Evolutionary conservation across 169 alveolate genomes (phyloP).

Genomic region (Plasmodium ovale): DNA sequence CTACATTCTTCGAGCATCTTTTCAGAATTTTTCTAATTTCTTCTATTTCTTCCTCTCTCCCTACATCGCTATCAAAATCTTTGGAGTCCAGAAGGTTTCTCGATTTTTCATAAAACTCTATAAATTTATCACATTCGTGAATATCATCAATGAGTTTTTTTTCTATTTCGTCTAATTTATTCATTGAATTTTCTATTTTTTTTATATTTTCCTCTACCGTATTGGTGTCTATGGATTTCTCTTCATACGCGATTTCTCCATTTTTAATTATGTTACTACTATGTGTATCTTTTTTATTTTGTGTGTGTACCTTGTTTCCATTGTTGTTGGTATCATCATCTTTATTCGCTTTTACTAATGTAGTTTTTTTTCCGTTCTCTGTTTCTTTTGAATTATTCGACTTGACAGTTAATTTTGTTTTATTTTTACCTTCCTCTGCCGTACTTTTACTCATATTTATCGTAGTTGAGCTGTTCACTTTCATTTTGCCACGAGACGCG

Average conservation of each 20-base stretch:
- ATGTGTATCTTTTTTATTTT: not conserved
- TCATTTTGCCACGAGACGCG: conserved; percentile 21
- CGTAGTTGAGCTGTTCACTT: not conserved
- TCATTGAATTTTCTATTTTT: conserved; percentile 47
- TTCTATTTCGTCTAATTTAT: conserved; percentile 61
- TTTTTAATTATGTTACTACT: not conserved
- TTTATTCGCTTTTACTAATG: not conserved
- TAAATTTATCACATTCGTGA: conserved; percentile 54
- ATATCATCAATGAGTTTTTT: conserved; percentile 46
- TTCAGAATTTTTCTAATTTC: conserved; percentile 43
- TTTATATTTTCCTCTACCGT: conserved; percentile 36
- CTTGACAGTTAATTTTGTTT: not conserved
- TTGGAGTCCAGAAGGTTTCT: conserved; percentile 57
- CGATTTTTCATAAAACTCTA: conserved; percentile 65
- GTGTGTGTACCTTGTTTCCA: not conserved
- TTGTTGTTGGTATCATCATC: not conserved
- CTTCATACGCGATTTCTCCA: conserved; percentile 17
- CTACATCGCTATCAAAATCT: conserved; percentile 72
- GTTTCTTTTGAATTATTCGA: conserved; percentile 11
- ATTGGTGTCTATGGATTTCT: conserved; percentile 14
- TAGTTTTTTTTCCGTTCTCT: not conserved
- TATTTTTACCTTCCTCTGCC: conserved; percentile 7
- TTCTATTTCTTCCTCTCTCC: conserved; percentile 62
- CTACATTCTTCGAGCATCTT: conserved; percentile 41
- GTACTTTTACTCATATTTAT: conserved; percentile 9